Base-by-base conservation (phyloP, 805 yeast species). In the Candida cerambycidarum region DNA sequence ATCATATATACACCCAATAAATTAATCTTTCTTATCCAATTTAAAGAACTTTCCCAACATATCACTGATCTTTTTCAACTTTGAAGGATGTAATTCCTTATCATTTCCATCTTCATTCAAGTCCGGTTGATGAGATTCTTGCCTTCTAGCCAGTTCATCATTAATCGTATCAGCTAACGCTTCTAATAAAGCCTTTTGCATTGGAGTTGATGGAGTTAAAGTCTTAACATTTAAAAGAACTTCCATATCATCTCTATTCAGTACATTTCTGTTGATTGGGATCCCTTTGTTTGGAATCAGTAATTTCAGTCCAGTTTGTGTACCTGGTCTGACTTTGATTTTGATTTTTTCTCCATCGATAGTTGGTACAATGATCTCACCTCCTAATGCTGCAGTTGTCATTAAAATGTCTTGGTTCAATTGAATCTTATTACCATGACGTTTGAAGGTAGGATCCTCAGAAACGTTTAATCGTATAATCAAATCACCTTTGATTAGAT, bases 341-440 rank as follows among this genome's bases (percentile, higher is more conserved):
- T 89, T 85, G 39, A 95, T 69, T 27, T 75, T 75, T 31, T 77
- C 77, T 4, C 95, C 97, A 49, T 82, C 88, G 19, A 93, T 77
- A 0, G 99, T 92, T 25, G 98, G 98, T n/a, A 93, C 79, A 38
- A 84, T 80, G 16, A 93, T 76, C 34, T 79, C 81, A 29, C 99
- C 99, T 47, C 99, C 99, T 34, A 93, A 71, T 0, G 97, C 89
- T 1, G 99, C 99, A 0, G 99, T 93, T 1, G 99, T 93, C 81
- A 89, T 85, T 37, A 93, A 85, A 40, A 93, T 81, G 33, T 80
- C 79, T 36, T 82, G 79, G 19, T 74, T 71, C 56, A 80, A 77
- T 44, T 85, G 61, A 45, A 93, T 74, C 55, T 87, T 83, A 51
- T 79, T 76, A 27, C 85, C 83, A 25, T 71, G 71, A 38, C 96